phyloP scores from a whole-genome alignment of 352 stramenopile genomes.

The Phytophthora macrochlamydospora region DNA sequence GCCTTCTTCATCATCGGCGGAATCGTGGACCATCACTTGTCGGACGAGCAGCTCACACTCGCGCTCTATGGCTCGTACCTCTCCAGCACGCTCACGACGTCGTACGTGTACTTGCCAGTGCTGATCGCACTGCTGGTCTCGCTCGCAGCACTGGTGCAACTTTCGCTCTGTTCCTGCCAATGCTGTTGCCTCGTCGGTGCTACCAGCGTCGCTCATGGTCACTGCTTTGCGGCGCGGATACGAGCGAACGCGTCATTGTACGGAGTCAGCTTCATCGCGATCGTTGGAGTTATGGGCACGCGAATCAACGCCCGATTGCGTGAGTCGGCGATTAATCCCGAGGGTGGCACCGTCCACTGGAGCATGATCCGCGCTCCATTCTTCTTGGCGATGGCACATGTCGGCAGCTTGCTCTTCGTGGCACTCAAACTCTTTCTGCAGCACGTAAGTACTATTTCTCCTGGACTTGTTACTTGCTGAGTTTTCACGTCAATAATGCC shows the following conservation, averaged over 20 bases:
- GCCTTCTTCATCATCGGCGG: slow-evolving; percentile 72
- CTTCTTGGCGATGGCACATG: slow-evolving; percentile 63
- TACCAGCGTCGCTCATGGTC: slow-evolving; percentile 39
- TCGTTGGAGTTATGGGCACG: slow-evolving; percentile 66
- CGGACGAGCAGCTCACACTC: slow-evolving; percentile 69
- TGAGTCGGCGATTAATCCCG: slow-evolving; percentile 76
- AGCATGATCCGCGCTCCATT: slow-evolving; percentile 67
- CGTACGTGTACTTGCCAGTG: slow-evolving; percentile 71
- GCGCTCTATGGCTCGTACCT: slow-evolving; percentile 72
- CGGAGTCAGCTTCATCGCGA: slow-evolving; percentile 37
- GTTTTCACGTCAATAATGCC: neutral
- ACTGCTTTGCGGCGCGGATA: slow-evolving; percentile 60
- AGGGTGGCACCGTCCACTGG: slow-evolving; percentile 81
- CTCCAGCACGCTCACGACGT: slow-evolving; percentile 48
- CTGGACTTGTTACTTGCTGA: neutral
- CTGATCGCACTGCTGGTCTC: slow-evolving; percentile 41
- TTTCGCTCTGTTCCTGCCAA: slow-evolving; percentile 65
- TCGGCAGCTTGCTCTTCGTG: slow-evolving; percentile 67
- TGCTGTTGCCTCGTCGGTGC: slow-evolving; percentile 66
- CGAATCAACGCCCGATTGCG: slow-evolving; percentile 75
- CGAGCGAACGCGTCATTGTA: slow-evolving; percentile 63
- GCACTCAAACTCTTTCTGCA: slow-evolving; percentile 82
- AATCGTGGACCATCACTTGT: slow-evolving; percentile 74
- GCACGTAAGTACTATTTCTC: slow-evolving; percentile 38
- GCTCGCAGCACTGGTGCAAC: slow-evolving; percentile 43